Evolutionary conservation across 768 basidiomycete genomes (phyloP), one percentile per base, ranked within the genome.

Genomic region (Tricholoma sp.): DNA sequence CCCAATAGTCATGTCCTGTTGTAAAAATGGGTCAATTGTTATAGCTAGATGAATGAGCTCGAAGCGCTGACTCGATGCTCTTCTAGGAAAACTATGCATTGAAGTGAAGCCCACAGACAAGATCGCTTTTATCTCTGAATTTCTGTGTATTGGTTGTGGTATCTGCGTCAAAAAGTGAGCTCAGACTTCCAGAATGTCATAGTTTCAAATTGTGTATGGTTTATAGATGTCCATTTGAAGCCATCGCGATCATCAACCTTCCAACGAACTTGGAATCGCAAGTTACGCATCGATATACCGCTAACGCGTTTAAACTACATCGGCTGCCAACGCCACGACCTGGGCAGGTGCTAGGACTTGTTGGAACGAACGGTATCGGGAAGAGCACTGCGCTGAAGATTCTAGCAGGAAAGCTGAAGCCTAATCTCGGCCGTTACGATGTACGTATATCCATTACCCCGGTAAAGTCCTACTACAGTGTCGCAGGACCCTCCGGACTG

Each of bases 291-390:
- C 89, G 97, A 67, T 99, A 98, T 71, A 88, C 94, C 24, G 97
- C 97, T 60, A 99, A 99, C 70, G 84, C 97, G 3, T 99, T 99
- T 85, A 99, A 99, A 74, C 85, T 99, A 3, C 97, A 98, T 79
- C 89, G 97, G 51, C 82, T 99, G 45, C 97, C 97, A 36, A 98
- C 94, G 32, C 97, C 97, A 34, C 80, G 97, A 56, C 95, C 97
- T 0, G 97, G 97, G 4, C 97, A 98, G 73, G 97, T 99, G 3
- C 81, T 99, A n/a, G 97, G 97, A 61, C 83, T 99, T 37, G 97
- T 98, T 17, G 97, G 97, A 32, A 98, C 96, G 0, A 99, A 99
- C 73, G 97, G 97, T 85, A 99, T 98, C 62, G 97, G 97, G 54
- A 99, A 99, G 78, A 94, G 91, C 63, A 99, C 97, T 0, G 97